Conservation (phyloP, 1,284 basidiomycete genomes). For the Ganoderma resinaceum region DNA sequence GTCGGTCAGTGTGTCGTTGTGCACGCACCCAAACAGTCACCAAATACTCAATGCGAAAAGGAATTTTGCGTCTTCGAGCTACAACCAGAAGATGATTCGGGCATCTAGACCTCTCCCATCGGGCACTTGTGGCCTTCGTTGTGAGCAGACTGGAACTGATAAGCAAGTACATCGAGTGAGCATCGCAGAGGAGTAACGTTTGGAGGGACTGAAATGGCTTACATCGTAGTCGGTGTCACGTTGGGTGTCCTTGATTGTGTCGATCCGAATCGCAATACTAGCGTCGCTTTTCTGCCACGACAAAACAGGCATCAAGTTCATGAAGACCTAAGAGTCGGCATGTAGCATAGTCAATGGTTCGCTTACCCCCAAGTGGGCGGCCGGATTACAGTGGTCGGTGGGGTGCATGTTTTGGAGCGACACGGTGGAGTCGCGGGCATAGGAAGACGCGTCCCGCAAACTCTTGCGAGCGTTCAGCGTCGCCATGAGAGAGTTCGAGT, state of each 20-base stretch:
- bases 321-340: background rate
- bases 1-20: no score
- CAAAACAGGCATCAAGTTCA: constrained; percentile 1
- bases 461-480: constrained; percentile 23
- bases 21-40: no score
- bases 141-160: background rate
- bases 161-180: background rate
- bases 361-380: constrained; percentile 2
- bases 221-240: constrained; percentile 9
- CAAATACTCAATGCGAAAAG: no score
- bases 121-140: background rate
- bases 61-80: background rate
- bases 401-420: constrained; percentile 2
- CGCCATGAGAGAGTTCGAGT: constrained; percentile 22
- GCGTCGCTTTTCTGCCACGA: background rate
- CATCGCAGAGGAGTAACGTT: background rate
- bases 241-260: constrained; percentile 11
- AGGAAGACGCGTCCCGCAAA: constrained; percentile 28
- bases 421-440: constrained; percentile 9
- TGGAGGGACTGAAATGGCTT: background rate
- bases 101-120: background rate
- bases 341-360: background rate
- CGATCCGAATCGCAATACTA: constrained; percentile 12
- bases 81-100: background rate
- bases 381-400: background rate